Evolutionary conservation across 768 basidiomycete genomes (phyloP).

Genomic region (Trametes cinnabarina): DNA sequence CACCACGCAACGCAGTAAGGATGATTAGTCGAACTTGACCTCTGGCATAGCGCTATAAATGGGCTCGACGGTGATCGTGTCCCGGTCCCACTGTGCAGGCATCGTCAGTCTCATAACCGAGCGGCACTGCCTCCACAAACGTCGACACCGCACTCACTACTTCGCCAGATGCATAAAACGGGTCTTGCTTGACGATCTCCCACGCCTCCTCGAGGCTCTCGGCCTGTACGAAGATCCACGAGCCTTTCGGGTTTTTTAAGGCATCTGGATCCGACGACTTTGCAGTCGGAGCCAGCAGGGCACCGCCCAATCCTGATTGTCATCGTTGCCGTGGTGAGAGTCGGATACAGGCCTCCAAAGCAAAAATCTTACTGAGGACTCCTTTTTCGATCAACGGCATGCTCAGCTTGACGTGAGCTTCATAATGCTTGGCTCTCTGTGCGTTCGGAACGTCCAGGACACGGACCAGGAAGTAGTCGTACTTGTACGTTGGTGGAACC

Average conservation of each 20-base stretch:
- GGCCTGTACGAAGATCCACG: background rate
- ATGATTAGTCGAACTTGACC: conserved; percentile 25
- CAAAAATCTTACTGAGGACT: conserved; percentile 2
- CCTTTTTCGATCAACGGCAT: conserved; percentile 2
- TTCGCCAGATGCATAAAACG: background rate
- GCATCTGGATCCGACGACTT: conserved; percentile 4
- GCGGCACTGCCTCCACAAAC: too few species aligned
- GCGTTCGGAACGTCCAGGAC: too few species aligned
- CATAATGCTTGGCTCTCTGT: too few species aligned
- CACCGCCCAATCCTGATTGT: conserved; percentile 1
- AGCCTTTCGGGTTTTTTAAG: background rate
- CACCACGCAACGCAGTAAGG: too few species aligned
- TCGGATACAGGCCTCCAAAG: background rate
- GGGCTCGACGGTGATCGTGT: background rate
- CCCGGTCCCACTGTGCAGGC: conserved; percentile 6
- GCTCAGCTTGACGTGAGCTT: too few species aligned
- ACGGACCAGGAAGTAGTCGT: too few species aligned
- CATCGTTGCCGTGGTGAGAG: too few species aligned
- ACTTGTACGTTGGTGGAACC: too few species aligned
- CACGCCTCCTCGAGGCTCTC: background rate
- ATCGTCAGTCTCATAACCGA: background rate
- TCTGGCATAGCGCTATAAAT: background rate
- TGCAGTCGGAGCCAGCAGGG: background rate
- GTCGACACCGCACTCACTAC: too few species aligned
- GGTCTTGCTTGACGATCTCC: background rate